Evolutionary conservation across 2,329 filamentous ascomycete genomes (phyloP), one percentile per base, ranked within the genome.

Genomic region (Phaeosphaeria sp.): DNA sequence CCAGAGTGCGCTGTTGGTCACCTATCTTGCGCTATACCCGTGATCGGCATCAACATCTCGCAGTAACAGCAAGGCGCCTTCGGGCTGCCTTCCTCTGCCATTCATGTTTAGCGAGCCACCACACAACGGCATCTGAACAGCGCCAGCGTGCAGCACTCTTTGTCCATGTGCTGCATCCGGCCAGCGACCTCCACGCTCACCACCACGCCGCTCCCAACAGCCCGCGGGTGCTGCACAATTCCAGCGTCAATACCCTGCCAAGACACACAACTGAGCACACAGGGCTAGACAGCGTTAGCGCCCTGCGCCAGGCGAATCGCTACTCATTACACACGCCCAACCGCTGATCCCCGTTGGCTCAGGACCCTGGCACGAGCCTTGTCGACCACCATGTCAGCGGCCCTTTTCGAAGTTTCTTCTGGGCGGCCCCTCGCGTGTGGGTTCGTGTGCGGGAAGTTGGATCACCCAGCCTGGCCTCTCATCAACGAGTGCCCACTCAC

Each of bases 281-380:
- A 61, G 52, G 65, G 63, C 68, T 68, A 67, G 65, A 60, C 61
- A 60, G 55, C 53, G 54, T 59, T 68, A 66, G 66, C 57, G 54
- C 60, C 61, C 27, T 56, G 56, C 60, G 48, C 42, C 21, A 57
- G 59, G 61, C 68, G 55, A 71, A 71, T 71, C 55, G 58, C 60
- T 24, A 45, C 53, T 55, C 47, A 40, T 47, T 43, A 39, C 51
- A 46, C 50, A 51, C 63, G 65, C 65, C 55, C 63, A 65, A 67
- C 58, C 66, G 67, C 66, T 60, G 67, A 68, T 73, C 60, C 57
- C 68, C 68, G 68, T 72, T 71, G 59, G 59, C 55, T 50, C 60
- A 49, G 53, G 57, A 66, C 66, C 68, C 68, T 68, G 67, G 67
- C 63, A 56, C 43, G 27, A 39, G 24, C 22, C 22, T 47, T 7